These are phyloP conservation scores for Cladosporium sp. DNA, from an alignment of 2,329 filamentous ascomycete species.

Conservation along the genomic window DNA sequence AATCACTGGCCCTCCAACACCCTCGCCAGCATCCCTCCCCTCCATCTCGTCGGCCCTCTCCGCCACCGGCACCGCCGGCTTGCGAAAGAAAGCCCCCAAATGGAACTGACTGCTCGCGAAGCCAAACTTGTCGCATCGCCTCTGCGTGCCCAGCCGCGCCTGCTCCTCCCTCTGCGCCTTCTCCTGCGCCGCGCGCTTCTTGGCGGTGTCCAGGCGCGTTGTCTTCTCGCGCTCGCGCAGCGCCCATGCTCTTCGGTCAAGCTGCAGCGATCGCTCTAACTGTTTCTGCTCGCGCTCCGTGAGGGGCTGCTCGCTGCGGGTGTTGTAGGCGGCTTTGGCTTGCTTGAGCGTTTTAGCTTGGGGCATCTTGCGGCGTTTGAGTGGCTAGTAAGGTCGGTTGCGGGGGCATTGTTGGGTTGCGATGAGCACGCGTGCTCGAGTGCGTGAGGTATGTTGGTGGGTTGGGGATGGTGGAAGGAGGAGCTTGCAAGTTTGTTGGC, in stretches of 20 bases:
- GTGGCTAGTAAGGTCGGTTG: not conserved
- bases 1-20: not conserved
- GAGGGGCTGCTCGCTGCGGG: slow-evolving; percentile 26
- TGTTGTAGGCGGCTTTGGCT: slow-evolving; percentile 32
- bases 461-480: not conserved
- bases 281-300: slow-evolving; percentile 28
- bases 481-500: not conserved
- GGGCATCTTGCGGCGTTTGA: slow-evolving; percentile 4
- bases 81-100: slow-evolving; percentile 30
- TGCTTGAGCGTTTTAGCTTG: slow-evolving; percentile 30
- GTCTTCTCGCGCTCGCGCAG: slow-evolving; percentile 28
- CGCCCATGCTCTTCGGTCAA: slow-evolving; percentile 30
- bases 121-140: slow-evolving; percentile 28
- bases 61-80: not conserved
- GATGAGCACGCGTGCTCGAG: not conserved
- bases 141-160: slow-evolving; percentile 25
- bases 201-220: slow-evolving; percentile 23
- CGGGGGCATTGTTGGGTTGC: not conserved
- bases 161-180: slow-evolving; percentile 17
- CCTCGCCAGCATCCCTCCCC: slow-evolving; percentile 12
- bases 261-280: slow-evolving; percentile 28
- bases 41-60: not conserved
- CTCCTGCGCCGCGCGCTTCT: slow-evolving; percentile 25
- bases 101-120: slow-evolving; percentile 32
- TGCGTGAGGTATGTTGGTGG: not conserved